Evolutionary conservation across 1,284 basidiomycete genomes (phyloP), one percentile per base, ranked within the genome.

Genomic region (Fomitiporia mediterranea): DNA sequence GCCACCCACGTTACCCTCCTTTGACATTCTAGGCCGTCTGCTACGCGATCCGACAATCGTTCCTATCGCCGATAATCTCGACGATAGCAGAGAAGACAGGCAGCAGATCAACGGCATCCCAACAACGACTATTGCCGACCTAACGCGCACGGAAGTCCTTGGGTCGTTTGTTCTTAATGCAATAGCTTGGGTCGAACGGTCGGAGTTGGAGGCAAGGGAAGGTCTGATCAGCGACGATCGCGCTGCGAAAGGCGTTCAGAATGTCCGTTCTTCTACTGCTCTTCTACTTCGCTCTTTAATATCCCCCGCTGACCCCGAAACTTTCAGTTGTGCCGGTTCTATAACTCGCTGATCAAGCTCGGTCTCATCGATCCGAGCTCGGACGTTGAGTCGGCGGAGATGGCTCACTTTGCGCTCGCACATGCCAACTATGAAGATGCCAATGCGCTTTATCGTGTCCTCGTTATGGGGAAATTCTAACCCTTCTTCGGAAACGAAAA

Each of bases 401-500:
- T 90, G 76, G 74, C 76, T 11, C 83, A 87, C 66, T 90, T 90
- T 63, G 80, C 82, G 38, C 73, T 90, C 46, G 77, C 80, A 43
- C 76, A 86, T 64, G 76, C 88, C 3, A 76, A 83, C 3, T 83
- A 86, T 60, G 84, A 88, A 66, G 87, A 89, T 61, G 87, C 87
- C 9, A 86, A 84, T 62, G 68, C 72, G 56, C 74, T 90, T 42
- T 90, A 89, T 65, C 78, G 84, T 25, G 65, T 77, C 40, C 72
- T 89, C 61, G 82, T 72, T 34, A 61, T 67, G 47, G 69, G 68
- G 51, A 68, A 67, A 57, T 72, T 73, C 62, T 77, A 64, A 51
- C 21, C 23, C n/a, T n/a, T n/a, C n/a, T n/a, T n/a, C n/a, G n/a
- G n/a, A n/a, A n/a, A 21, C 11, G 35, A 13, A 28, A 23, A 21